Percentiles rank a stretch among this genome's conserved stretches.
These are phyloP conservation scores for Fusarium guadeloupense DNA, from an alignment of 2,329 filamentous ascomycete genomes.

Conservation along the genomic window DNA sequence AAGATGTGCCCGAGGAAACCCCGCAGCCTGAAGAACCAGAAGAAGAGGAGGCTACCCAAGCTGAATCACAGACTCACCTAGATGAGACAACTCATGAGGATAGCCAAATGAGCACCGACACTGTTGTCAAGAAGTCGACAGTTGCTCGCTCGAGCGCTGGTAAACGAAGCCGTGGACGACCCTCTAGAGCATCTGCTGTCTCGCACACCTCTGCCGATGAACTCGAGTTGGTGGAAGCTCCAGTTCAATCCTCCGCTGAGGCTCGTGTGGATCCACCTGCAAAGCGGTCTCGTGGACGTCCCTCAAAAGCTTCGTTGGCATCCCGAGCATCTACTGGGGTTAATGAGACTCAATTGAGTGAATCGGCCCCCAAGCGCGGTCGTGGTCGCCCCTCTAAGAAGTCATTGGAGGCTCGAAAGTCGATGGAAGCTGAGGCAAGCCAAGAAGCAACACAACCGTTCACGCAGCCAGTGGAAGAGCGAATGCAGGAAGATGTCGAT, in stretches of 20 bases:
- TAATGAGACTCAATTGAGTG: constrained; percentile 34
- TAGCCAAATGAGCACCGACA: constrained; percentile 55
- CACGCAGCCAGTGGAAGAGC: constrained; percentile 24
- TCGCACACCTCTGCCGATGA: constrained; percentile 41
- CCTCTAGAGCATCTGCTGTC: constrained; percentile 45
- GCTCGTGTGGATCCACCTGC: constrained; percentile 24
- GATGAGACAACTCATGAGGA: constrained; percentile 47
- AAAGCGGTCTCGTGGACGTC: constrained; percentile 46
- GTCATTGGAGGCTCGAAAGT: constrained; percentile 41
- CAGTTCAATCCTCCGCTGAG: constrained; percentile 18
- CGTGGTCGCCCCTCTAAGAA: constrained; percentile 47
- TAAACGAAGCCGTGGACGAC: constrained; percentile 44
- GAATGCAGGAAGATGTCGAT: constrained; percentile 31
- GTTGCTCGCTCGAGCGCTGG: constrained; percentile 25
- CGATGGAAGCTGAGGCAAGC: constrained; percentile 27
- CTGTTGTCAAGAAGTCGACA: constrained; percentile 51
- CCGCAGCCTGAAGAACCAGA: constrained; percentile 7
- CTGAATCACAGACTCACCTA: constrained; percentile 32
- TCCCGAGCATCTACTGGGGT: constrained; percentile 36
- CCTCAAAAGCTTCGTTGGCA: constrained; percentile 45
- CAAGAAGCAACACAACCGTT: constrained; percentile 26
- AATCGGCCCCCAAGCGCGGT: constrained; percentile 42
- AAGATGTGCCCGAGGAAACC: constrained; percentile 27
- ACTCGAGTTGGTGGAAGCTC: constrained; percentile 36
- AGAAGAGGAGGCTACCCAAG: constrained; percentile 1